Conservation (phyloP, 495 filamentous ascomycete species). For the Penicillium taxi region DNA sequence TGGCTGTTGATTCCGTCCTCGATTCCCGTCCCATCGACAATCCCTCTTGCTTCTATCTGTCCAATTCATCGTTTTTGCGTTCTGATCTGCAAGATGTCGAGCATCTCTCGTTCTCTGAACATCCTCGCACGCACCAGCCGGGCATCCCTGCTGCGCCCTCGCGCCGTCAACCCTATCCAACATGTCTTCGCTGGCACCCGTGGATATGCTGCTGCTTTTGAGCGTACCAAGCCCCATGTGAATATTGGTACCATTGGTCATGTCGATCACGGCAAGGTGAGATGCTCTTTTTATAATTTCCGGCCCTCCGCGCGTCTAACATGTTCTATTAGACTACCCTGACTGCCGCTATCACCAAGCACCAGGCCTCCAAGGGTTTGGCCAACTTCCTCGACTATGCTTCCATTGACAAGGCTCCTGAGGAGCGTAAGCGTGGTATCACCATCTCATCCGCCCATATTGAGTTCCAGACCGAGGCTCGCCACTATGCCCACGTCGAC, state of each 20-base stretch:
- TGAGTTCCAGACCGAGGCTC: slow-evolving; percentile 83
- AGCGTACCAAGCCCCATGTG: slow-evolving; percentile 92
- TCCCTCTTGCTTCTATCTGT: slow-evolving; percentile 29
- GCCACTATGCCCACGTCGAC: slow-evolving; percentile 99
- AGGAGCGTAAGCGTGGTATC: slow-evolving; percentile 99
- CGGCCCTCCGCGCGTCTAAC: slow-evolving; percentile 19
- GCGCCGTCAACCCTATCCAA: slow-evolving; percentile 57
- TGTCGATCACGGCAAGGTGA: slow-evolving; percentile 98
- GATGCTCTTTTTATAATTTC: slow-evolving; percentile 13
- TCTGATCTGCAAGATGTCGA: slow-evolving; percentile 51
- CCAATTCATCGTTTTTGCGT: slow-evolving; percentile 25
- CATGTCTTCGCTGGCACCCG: slow-evolving; percentile 60
- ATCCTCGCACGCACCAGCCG: slow-evolving; percentile 64
- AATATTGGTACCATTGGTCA: slow-evolving; percentile 99
- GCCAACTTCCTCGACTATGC: slow-evolving; percentile 94
- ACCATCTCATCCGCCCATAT: slow-evolving; percentile 98
- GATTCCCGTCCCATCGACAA: slow-evolving; percentile 22
- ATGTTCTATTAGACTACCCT: slow-evolving; percentile 72
- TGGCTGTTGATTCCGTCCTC: slow-evolving; percentile 26
- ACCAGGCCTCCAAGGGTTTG: slow-evolving; percentile 85
- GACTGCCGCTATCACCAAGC: slow-evolving; percentile 96
- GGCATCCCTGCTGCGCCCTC: slow-evolving; percentile 52
- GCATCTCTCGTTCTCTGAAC: slow-evolving; percentile 55
- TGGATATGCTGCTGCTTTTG: slow-evolving; percentile 69
- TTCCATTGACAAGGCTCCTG: slow-evolving; percentile 96